Evolutionary conservation across 805 yeast species (phyloP), one percentile per base, ranked within the genome.

Genomic region (Torulaspora delbrueckii): DNA sequence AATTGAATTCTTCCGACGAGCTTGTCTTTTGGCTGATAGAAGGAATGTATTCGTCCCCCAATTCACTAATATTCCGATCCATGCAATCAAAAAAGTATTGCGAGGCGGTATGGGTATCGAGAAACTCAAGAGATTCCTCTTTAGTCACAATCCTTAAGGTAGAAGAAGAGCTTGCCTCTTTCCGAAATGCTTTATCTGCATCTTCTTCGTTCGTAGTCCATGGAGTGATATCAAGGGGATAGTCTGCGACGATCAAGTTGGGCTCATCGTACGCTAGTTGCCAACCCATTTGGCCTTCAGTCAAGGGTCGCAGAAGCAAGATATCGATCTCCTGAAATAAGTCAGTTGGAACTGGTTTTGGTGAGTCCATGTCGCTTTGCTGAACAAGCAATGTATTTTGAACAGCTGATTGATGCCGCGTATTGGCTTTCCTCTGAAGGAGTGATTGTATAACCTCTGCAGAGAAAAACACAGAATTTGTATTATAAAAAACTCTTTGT

Each of bases 231-330:
- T 62, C 62, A 8, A 64, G 26, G 13, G 56, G 45, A 36, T 52
- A 60, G 37, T 64, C 67, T 4, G 58, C 59, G 8, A 64, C 45
- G 33, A 58, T 59, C 30, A 63, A 42, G 43, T 50, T 57, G 13
- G 67, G 68, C 40, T 62, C 66, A 48, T 64, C 67, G 25, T 54
- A 54, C 1, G 68, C 68, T 16, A 63, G 37, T 41, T 63, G 66
- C 63, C 63, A 60, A 18, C 60, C 58, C 5, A 52, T 31, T 23
- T 48, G 43, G 6, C 47, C 34, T 3, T 56, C 53, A 2, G 50
- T 26, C 3, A 53, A 37, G 4, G 62, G 57, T 38, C 66, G 51
- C n/a, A 63, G 37, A 2, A 63, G 40, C n/a, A 63, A 30, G 9
- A 63, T 47, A 43, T 63, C 68, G 8, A 60, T 53, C 14, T 56